phyloP scores from a whole-genome alignment of 257 asterid genomes.

The Nicotiana sylvestris region DNA sequence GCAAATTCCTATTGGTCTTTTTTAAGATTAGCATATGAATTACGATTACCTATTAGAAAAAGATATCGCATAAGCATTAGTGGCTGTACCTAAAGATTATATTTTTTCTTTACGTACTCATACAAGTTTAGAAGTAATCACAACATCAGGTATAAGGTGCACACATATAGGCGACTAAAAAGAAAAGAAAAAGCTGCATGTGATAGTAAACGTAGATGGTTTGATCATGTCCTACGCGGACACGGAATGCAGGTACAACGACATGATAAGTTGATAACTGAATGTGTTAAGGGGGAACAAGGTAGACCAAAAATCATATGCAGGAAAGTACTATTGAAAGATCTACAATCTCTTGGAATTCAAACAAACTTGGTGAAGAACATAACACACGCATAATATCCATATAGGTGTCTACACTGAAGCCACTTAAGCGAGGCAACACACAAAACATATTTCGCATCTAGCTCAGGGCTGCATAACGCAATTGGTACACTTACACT shows the following conservation, averaged over 20 bases:
- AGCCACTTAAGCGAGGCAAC: neutral
- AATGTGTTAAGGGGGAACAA: neutral
- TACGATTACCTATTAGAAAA: neutral
- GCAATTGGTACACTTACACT: neutral
- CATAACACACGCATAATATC: neutral
- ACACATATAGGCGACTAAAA: neutral
- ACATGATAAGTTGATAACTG: constrained; percentile 2
- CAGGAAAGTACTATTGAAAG: neutral
- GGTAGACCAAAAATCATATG: neutral
- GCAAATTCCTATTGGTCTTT: neutral
- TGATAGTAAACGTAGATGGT: neutral
- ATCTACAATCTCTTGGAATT: neutral
- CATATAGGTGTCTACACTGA: neutral
- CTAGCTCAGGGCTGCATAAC: neutral
- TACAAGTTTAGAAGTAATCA: neutral
- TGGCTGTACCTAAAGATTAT: neutral
- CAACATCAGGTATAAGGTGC: neutral
- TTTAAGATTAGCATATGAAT: neutral
- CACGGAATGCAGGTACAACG: neutral
- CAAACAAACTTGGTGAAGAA: neutral
- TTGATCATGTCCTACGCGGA: neutral
- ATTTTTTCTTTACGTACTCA: neutral
- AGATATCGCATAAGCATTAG: neutral
- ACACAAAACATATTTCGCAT: neutral
- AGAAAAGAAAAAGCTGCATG: neutral